Evolutionary conservation across 129 eudicot species (phyloP).

Genomic region (Artemisia annua): DNA sequence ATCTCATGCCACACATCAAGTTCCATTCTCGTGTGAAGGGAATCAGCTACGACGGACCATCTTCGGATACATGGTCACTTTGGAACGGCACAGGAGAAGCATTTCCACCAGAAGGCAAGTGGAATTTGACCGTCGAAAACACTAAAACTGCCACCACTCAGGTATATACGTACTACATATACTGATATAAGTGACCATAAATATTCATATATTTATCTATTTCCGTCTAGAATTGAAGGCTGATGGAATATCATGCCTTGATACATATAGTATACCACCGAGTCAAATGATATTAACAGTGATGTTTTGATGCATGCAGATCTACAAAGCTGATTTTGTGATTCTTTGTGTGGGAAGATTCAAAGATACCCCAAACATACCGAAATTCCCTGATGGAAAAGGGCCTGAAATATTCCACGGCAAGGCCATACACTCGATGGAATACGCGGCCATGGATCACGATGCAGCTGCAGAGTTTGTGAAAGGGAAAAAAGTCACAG

Average conservation of each 20-base stretch:
- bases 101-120: slow-evolving; percentile 47
- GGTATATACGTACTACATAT: too few species aligned
- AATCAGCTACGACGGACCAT: slow-evolving; percentile 48
- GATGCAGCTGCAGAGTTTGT: slow-evolving; percentile 34
- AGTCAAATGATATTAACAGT: too few species aligned
- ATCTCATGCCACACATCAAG: slow-evolving; percentile 40
- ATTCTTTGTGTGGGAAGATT: slow-evolving; percentile 62
- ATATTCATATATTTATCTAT: too few species aligned
- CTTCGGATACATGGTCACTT: slow-evolving; percentile 13
- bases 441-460: slow-evolving; percentile 52
- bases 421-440: slow-evolving; percentile 58
- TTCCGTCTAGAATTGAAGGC: too few species aligned
- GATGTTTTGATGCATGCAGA: slow-evolving; percentile 24
- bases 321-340: slow-evolving; percentile 53
- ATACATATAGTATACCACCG: too few species aligned
- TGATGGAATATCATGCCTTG: too few species aligned
- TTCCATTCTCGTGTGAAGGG: slow-evolving; percentile 39
- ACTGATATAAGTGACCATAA: too few species aligned
- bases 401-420: slow-evolving; percentile 60
- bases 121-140: slow-evolving; percentile 48
- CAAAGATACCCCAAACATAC: slow-evolving; percentile 60
- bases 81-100: slow-evolving; percentile 40
- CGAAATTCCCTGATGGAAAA: slow-evolving; percentile 42
- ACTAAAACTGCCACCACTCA: slow-evolving; percentile 22
- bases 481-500: slow-evolving; percentile 34